These are phyloP conservation scores for Yarrowia bubula DNA, from an alignment of 805 yeast genomes.

Conservation along the genomic window DNA sequence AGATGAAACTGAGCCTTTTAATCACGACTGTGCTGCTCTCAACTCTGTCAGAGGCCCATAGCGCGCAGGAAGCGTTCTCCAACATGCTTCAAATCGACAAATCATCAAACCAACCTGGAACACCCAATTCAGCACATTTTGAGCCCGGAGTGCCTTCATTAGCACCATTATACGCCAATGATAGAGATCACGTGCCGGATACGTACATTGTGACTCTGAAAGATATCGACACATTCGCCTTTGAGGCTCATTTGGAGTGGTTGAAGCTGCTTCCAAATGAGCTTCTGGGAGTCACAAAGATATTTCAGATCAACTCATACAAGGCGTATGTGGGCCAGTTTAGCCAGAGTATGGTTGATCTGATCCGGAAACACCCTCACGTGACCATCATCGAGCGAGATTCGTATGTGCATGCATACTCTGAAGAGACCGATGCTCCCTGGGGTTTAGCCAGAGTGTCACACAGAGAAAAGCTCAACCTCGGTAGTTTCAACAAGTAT, in stretches of 20 bases:
- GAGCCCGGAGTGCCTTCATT: not conserved
- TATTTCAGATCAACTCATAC: constrained; percentile 36
- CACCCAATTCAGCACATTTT: not conserved
- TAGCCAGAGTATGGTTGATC: constrained; percentile 67
- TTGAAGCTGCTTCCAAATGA: not conserved
- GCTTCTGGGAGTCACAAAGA: not conserved
- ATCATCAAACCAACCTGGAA: not conserved
- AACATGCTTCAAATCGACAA: not conserved
- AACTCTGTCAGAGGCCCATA: no score
- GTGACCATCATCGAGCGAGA: constrained; percentile 65
- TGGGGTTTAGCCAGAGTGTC: constrained; percentile 75
- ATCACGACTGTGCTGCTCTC: no score
- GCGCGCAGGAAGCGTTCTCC: no score
- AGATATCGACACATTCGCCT: not conserved
- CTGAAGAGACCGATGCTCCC: constrained; percentile 61
- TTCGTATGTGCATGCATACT: constrained; percentile 50
- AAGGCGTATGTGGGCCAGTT: constrained; percentile 86
- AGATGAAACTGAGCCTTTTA: not conserved
- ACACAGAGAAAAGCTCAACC: constrained; percentile 57
- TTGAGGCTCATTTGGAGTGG: not conserved
- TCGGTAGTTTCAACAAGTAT: constrained; percentile 58
- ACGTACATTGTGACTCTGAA: not conserved
- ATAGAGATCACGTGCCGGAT: not conserved
- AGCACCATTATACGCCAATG: not conserved
- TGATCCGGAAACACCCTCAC: constrained; percentile 58